Percentiles rank a stretch among this genome's conserved stretches.
phyloP scores from a whole-genome alignment of 2,329 filamentous ascomycete species.

The Cercospora sp. region DNA sequence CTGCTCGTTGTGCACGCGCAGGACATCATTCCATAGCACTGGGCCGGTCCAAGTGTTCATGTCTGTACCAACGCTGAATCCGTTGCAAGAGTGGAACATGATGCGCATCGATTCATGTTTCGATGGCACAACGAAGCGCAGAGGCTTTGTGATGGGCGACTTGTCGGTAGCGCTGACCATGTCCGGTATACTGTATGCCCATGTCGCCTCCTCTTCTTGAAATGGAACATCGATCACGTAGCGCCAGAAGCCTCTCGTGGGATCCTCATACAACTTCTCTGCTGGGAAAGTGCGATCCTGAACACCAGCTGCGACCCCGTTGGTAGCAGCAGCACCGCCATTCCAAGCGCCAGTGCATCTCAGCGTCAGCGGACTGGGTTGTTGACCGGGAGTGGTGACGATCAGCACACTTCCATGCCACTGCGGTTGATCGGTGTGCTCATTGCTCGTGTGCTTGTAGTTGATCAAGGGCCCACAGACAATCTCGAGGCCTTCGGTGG shows the following conservation, averaged over 20 bases:
- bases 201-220: constrained; percentile 71
- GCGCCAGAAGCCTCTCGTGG: constrained; percentile 59
- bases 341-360: constrained; percentile 52
- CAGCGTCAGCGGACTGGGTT: constrained; percentile 62
- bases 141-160: constrained; percentile 34
- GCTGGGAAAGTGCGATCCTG: constrained; percentile 45
- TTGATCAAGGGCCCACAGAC: constrained; percentile 74
- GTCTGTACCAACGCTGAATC: constrained; percentile 67
- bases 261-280: constrained; percentile 62
- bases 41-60: constrained; percentile 61
- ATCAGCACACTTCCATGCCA: constrained; percentile 89
- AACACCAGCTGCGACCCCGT: constrained; percentile 27
- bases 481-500: constrained; percentile 54
- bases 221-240: constrained; percentile 64
- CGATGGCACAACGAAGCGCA: constrained; percentile 60
- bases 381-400: constrained; percentile 72
- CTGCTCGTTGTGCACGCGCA: constrained; percentile 59
- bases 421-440: constrained; percentile 44
- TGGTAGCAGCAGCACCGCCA: constrained; percentile 29
- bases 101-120: constrained; percentile 66
- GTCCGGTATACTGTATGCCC: constrained; percentile 73
- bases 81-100: constrained; percentile 70
- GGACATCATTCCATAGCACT: constrained; percentile 64
- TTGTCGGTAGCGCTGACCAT: constrained; percentile 49
- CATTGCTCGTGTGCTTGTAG: constrained; percentile 70